These are phyloP conservation scores for Thelonectria olida DNA, from an alignment of 2,329 filamentous ascomycete species.

Conservation along the genomic window DNA sequence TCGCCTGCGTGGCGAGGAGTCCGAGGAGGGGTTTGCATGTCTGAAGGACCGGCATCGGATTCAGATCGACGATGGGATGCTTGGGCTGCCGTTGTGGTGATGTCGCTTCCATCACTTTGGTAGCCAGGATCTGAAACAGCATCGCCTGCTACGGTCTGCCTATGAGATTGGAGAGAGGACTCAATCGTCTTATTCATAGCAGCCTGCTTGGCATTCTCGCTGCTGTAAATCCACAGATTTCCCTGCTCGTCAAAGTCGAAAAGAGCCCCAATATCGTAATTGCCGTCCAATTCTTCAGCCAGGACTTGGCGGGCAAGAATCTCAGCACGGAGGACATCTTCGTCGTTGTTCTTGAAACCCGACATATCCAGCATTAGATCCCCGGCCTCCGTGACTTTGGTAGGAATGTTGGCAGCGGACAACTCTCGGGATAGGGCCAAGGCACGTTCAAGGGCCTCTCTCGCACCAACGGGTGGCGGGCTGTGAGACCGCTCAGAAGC, in stretches of 20 bases:
- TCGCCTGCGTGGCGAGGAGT: constrained; percentile 74
- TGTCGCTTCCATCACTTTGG: constrained; percentile 84
- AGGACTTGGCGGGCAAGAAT: constrained; percentile 93
- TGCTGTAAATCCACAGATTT: constrained; percentile 99
- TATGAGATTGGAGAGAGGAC: constrained; percentile 55
- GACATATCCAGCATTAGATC: constrained; percentile 99
- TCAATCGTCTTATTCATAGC: constrained; percentile 75
- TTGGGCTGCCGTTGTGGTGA: constrained; percentile 56
- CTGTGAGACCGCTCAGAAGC: constrained; percentile 74
- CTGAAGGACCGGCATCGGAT: constrained; percentile 67
- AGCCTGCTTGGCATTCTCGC: constrained; percentile 92
- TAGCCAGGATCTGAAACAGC: constrained; percentile 93
- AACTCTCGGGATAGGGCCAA: constrained; percentile 87
- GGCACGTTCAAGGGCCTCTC: constrained; percentile 84
- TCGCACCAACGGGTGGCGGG: constrained; percentile 75
- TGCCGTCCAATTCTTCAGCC: constrained; percentile 90
- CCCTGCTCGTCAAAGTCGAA: constrained; percentile 96
- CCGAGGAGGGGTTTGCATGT: constrained; percentile 71
- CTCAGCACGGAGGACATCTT: constrained; percentile 90
- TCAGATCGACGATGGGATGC: constrained; percentile 70
- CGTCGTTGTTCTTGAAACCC: constrained; percentile 92
- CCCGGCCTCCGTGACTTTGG: constrained; percentile 88
- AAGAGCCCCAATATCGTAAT: constrained; percentile 94
- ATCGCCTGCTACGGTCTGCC: constrained; percentile 71
- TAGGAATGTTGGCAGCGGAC: constrained; percentile 90